phyloP scores from a whole-genome alignment of 768 basidiomycete species.

The Psilocybe azurescens region DNA sequence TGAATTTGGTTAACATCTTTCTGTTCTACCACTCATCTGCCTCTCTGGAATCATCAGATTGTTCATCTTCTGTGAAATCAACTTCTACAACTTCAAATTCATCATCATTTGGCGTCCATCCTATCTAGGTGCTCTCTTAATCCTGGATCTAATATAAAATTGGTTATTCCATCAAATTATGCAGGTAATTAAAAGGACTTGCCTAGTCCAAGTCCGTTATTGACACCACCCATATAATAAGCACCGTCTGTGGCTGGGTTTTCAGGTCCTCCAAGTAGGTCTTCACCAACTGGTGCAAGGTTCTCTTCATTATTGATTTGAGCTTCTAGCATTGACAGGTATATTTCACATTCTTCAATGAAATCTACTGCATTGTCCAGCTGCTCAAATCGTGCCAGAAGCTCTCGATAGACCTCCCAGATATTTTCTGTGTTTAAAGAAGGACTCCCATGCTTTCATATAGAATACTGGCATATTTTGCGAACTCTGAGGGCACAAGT shows the following conservation, averaged over 20 bases:
- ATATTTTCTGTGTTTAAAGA: background rate
- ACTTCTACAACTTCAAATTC: too few species aligned
- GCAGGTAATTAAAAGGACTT: background rate
- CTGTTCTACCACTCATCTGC: too few species aligned
- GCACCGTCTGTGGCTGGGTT: background rate
- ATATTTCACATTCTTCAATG: background rate
- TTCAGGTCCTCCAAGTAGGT: conserved; percentile 7
- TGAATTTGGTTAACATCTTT: too few species aligned
- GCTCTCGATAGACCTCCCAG: conserved; percentile 15
- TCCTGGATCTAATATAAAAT: too few species aligned
- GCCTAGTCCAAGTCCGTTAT: conserved; percentile 9
- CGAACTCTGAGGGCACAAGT: conserved; percentile 16
- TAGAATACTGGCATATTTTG: background rate
- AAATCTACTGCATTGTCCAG: background rate
- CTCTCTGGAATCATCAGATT: too few species aligned
- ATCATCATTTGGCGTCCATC: too few species aligned
- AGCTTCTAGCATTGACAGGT: too few species aligned
- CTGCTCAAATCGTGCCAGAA: conserved; percentile 2
- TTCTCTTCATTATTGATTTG: background rate
- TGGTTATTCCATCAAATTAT: too few species aligned
- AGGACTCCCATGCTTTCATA: conserved; percentile 14
- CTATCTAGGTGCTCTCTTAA: too few species aligned
- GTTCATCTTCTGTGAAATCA: too few species aligned
- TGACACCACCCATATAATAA: conserved; percentile 16
- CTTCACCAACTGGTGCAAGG: background rate